Conservation (phyloP, 768 basidiomycete species). For the Boletus rex-veris region DNA sequence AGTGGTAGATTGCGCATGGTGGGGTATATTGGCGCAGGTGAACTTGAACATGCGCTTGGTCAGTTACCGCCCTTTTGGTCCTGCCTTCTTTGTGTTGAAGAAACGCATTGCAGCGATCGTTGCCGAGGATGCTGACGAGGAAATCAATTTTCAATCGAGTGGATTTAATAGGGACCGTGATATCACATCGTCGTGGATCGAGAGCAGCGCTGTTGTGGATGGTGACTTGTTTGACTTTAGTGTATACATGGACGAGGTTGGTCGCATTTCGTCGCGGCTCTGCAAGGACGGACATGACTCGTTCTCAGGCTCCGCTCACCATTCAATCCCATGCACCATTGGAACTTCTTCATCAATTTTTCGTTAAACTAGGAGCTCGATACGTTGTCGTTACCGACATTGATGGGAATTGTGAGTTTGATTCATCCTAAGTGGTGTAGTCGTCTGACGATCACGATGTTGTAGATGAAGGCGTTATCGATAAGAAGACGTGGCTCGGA, state of each 20-base stretch:
- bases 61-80: slow-evolving; percentile 27
- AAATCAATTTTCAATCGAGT: slow-evolving; percentile 59
- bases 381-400: slow-evolving; percentile 83
- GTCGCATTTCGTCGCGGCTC: slow-evolving; percentile 1
- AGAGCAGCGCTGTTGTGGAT: slow-evolving; percentile 22
- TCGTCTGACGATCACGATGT: not conserved
- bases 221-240: slow-evolving; percentile 76
- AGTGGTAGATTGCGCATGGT: slow-evolving; percentile 59
- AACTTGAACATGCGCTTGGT: slow-evolving; percentile 92
- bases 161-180: slow-evolving; percentile 38
- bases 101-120: slow-evolving; percentile 53
- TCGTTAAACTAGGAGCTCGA: slow-evolving; percentile 89
- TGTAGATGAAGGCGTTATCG: slow-evolving; percentile 83
- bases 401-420: slow-evolving; percentile 71
- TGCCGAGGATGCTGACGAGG: slow-evolving; percentile 66
- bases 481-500: slow-evolving; percentile 92
- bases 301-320: slow-evolving; percentile 74
- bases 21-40: slow-evolving; percentile 89
- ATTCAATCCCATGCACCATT: slow-evolving; percentile 82
- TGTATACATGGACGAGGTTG: slow-evolving; percentile 86
- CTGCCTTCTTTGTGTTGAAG: not conserved
- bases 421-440: not conserved
- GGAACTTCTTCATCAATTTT: slow-evolving; percentile 90
- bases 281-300: not conserved
- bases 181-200: slow-evolving; percentile 54